Conservation (phyloP, 805 yeast genomes). For the Saccharomycopsis schoenii region DNA sequence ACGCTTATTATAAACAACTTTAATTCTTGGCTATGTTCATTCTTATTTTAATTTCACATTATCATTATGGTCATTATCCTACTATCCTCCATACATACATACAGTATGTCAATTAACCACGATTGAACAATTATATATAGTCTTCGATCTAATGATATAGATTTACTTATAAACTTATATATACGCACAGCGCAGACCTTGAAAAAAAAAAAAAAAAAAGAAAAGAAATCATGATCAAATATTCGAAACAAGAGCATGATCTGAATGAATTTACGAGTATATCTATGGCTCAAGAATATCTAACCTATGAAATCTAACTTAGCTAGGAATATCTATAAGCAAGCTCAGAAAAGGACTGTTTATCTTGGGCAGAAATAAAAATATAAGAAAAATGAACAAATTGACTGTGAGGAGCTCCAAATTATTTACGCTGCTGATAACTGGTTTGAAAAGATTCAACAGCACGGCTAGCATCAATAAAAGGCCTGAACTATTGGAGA, state of each 20-base stretch:
- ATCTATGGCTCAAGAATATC: no score
- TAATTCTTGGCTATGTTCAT: background rate
- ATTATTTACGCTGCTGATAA: background rate
- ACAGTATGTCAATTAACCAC: background rate
- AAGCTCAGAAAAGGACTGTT: no score
- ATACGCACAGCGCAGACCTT: background rate
- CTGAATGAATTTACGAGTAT: no score
- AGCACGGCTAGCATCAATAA: background rate
- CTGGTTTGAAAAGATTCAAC: background rate
- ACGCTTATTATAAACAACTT: background rate
- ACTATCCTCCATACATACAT: background rate
- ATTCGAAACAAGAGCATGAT: no score
- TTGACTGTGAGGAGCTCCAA: background rate
- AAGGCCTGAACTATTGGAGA: conserved; percentile 9
- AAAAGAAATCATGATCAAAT: no score
- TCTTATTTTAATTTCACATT: background rate
- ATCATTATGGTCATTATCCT: background rate
- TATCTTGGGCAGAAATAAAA: no score
- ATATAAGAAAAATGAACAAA: background rate
- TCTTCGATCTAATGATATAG: background rate
- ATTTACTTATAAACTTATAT: no score
- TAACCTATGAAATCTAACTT: no score
- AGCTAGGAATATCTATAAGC: no score
- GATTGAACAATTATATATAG: background rate
- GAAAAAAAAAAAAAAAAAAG: no score